Evolutionary conservation across 495 filamentous ascomycete species (phyloP), one percentile per base, ranked within the genome.

Genomic region (Chaetomium cochliodes): DNA sequence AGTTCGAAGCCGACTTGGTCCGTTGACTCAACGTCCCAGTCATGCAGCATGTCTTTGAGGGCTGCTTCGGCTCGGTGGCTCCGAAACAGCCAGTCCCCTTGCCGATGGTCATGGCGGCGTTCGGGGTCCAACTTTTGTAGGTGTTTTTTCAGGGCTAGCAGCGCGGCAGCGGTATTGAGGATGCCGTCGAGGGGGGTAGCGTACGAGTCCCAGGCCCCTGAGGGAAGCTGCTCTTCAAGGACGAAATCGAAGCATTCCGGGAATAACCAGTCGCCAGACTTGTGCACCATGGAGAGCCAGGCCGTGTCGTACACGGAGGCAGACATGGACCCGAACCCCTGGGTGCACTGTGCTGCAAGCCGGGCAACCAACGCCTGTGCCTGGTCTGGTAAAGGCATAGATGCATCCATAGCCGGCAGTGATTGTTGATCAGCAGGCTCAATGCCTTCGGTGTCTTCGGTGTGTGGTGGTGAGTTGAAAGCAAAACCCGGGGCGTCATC

Each of bases 21-120:
- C 47, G 47, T 50, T 22, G 47, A 50, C 5, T 50, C 47, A 23
- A 50, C 47, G 47, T 50, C 47, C 47, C 47, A 50, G 47, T 23
- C n/a, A 23, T 50, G 47, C 47, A 50, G 3, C 47, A 50, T 50
- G 18, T 50, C 22, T 50, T 50, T 20, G 5, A 50, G 47, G n/a
- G 47, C 47, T 3, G 16, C n/a, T 50, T 50, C 47, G 3, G 47
- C 47, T 9, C 47, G 47, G 47, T 50, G n/a, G 18, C 47, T 50
- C 18, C 22, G 2, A 23, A 22, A 50, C 47, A 20, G 6, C n/a
- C n/a, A 23, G 47, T 50, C 47, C 0, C 9, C 47, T 23, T 50
- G n/a, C 3, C 3, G 47, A 50, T 23, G 47, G 47, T 22, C 47
- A 50, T 50, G 47, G 18, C 47, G 47, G 20, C 20, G 47, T 15